Conservation (phyloP, 345 rosid species). For the Salix arbutifolia region DNA sequence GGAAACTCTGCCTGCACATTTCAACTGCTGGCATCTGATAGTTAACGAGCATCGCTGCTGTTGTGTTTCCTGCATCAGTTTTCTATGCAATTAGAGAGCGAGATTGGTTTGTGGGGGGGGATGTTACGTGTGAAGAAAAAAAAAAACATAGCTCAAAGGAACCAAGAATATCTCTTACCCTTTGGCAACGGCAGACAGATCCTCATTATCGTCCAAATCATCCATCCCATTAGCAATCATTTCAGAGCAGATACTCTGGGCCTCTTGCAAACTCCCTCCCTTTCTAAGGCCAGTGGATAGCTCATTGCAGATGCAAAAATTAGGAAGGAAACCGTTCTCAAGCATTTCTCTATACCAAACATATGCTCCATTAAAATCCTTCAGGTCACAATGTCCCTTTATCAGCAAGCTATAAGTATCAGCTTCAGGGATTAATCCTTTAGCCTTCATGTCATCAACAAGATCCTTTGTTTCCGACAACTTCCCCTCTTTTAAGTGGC, state of each 20-base stretch:
- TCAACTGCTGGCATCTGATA: neutral
- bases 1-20: neutral
- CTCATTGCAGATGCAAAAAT: conserved; percentile 32
- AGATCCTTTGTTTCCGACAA: conserved; percentile 36
- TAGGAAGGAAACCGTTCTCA: conserved; percentile 44
- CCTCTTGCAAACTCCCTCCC: conserved; percentile 54
- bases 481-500: conserved; percentile 45
- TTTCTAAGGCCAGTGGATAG: conserved; percentile 53
- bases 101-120: no score
- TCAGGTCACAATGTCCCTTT: conserved; percentile 49
- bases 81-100: no score
- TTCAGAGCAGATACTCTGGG: conserved; percentile 44
- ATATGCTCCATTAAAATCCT: conserved; percentile 54
- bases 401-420: conserved; percentile 66
- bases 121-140: neutral
- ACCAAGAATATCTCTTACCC: conserved; percentile 4
- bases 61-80: no score
- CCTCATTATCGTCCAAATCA: conserved; percentile 19
- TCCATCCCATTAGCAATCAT: conserved; percentile 43
- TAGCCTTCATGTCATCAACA: conserved; percentile 51
- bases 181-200: conserved; percentile 13
- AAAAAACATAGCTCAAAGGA: neutral
- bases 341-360: conserved; percentile 71
- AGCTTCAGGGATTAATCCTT: conserved; percentile 47
- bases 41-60: neutral